A percentile compares a stretch with the other conserved stretches of the same genome.
Evolutionary conservation across 78 protist species (phyloP).

Genomic region (slime mould (Dictyostelium discoideum)): DNA sequence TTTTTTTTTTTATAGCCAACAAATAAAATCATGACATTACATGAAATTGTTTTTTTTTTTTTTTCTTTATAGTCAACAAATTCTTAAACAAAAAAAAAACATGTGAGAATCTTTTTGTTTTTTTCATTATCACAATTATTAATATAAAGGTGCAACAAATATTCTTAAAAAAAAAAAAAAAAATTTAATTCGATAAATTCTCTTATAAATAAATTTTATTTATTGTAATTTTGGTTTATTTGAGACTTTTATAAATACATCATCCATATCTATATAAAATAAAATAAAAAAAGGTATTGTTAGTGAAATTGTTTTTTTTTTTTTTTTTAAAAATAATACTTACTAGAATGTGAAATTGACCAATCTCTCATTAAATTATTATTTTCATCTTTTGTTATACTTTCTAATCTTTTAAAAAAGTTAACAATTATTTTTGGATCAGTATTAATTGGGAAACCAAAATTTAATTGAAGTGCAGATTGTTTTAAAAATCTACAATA

Average conservation of each 20-base stretch:
- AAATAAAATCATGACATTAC: too few species aligned
- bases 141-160: too few species aligned
- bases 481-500: constrained; percentile 28
- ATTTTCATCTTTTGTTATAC: neutral
- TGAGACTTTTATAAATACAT: constrained; percentile 16
- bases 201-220: neutral
- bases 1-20: too few species aligned
- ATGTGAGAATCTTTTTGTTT: too few species aligned
- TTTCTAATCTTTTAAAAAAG: constrained; percentile 28
- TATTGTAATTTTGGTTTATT: neutral
- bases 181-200: neutral
- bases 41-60: too few species aligned
- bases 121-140: too few species aligned
- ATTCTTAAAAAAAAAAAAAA: too few species aligned
- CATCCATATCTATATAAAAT: neutral
- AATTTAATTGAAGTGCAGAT: constrained; percentile 24
- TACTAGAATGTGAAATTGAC: constrained; percentile 46
- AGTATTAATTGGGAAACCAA: constrained; percentile 52
- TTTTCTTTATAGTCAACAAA: too few species aligned
- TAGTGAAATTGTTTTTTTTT: too few species aligned
- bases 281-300: neutral
- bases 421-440: neutral
- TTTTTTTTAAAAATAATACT: neutral
- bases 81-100: too few species aligned
- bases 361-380: constrained; percentile 17